Percentiles rank a stretch among this genome's conserved stretches.
Evolutionary conservation across 305 asterid genomes (phyloP).

Genomic region (Fraxinus xanthoxyloides): DNA sequence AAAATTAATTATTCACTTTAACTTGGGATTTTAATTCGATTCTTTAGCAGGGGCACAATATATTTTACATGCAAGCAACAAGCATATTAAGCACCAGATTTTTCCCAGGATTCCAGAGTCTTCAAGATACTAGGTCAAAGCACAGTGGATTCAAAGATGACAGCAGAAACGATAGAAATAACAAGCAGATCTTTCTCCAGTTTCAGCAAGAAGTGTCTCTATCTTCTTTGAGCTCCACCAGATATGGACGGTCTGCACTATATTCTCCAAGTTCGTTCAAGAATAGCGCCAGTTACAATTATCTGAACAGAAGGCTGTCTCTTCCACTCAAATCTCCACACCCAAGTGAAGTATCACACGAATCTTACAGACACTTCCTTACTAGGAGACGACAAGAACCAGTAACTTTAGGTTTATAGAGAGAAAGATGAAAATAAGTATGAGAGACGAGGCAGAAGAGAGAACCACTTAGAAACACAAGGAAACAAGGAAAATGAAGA

Average conservation of each 20-base stretch:
- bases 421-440: background rate
- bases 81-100: background rate
- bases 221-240: too few species aligned
- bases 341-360: background rate
- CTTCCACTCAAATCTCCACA: background rate
- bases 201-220: too few species aligned
- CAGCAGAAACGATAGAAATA: too few species aligned
- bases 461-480: slow-evolving; percentile 12
- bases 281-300: too few species aligned
- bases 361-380: background rate
- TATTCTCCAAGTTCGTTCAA: too few species aligned
- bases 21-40: too few species aligned
- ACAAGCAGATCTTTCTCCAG: too few species aligned
- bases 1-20: too few species aligned
- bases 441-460: background rate
- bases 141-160: background rate
- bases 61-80: background rate
- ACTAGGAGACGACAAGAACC: background rate
- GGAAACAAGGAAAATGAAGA: slow-evolving; percentile 37
- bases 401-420: background rate
- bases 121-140: background rate
- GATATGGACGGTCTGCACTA: too few species aligned
- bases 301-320: background rate
- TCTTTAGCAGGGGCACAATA: background rate
- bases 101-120: background rate